Conservation (phyloP, 768 basidiomycete genomes). For the Termitomyces sp. region DNA sequence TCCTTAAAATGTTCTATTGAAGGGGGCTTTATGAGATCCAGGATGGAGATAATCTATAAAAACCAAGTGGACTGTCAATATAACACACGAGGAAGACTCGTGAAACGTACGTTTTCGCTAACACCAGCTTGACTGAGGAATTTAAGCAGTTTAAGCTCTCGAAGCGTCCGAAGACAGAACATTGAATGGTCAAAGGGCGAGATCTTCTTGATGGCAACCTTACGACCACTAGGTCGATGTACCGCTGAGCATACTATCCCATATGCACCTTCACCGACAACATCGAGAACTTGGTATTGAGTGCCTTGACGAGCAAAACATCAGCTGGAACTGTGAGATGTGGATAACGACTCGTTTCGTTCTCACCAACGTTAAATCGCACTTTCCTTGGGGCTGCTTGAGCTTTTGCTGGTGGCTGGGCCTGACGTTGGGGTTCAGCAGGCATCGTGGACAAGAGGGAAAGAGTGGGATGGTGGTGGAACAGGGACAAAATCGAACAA, state of each 20-base stretch:
- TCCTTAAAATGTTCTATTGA: conserved; percentile 83
- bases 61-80: conserved; percentile 4
- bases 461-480: conserved; percentile 11
- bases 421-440: conserved; percentile 22
- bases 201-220: conserved; percentile 97
- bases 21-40: conserved; percentile 82
- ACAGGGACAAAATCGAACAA: conserved; percentile 13
- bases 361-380: conserved; percentile 78
- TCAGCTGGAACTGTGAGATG: conserved; percentile 4
- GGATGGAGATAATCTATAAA: conserved; percentile 76
- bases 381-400: conserved; percentile 71
- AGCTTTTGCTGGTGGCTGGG: conserved; percentile 26
- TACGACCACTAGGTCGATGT: conserved; percentile 79
- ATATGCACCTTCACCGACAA: conserved; percentile 89
- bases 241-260: conserved; percentile 94
- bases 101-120: conserved; percentile 68
- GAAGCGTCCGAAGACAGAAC: conserved; percentile 88
- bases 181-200: conserved; percentile 93
- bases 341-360: conserved; percentile 1
- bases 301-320: conserved; percentile 37
- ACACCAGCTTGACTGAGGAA: conserved; percentile 85
- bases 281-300: conserved; percentile 81
- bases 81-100: background rate
- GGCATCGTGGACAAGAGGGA: conserved; percentile 19
- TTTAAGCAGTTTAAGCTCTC: conserved; percentile 80